phyloP scores from a whole-genome alignment of 305 asterid genomes.

The Lippia alba region DNA sequence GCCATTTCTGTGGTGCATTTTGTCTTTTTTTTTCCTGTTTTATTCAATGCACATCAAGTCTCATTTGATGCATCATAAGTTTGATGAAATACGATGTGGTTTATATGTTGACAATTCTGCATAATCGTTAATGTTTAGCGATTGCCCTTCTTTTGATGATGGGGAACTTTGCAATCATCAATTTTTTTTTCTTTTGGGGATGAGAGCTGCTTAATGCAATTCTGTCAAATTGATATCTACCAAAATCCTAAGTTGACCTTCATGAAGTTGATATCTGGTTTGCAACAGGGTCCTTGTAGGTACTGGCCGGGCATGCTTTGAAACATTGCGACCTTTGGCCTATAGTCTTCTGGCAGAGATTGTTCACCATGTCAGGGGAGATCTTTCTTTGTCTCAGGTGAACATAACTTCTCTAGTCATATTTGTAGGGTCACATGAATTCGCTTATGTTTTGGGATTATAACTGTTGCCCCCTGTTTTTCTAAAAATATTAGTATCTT shows the following conservation, averaged over 20 bases:
- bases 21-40: no score
- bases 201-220: slow-evolving; percentile 1
- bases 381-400: slow-evolving; percentile 97
- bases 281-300: slow-evolving; percentile 96
- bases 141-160: background rate
- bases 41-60: no score
- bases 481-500: background rate
- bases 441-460: slow-evolving; percentile 30
- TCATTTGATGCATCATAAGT: no score
- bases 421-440: slow-evolving; percentile 8
- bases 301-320: slow-evolving; percentile 98
- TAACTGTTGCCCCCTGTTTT: slow-evolving; percentile 9
- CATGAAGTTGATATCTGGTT: slow-evolving; percentile 37
- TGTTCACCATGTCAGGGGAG: slow-evolving; percentile 97
- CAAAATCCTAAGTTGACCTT: slow-evolving; percentile 12
- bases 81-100: background rate
- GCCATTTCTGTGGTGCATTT: no score
- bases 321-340: slow-evolving; percentile 98
- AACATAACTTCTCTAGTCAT: slow-evolving; percentile 27
- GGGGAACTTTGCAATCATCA: background rate
- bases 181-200: slow-evolving; percentile 4
- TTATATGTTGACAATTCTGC: background rate
- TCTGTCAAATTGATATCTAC: slow-evolving; percentile 6
- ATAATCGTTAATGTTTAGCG: background rate
- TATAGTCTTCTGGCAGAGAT: slow-evolving; percentile 99